These are phyloP conservation scores for Podospora bellae-mahoneyi DNA, from an alignment of 495 filamentous ascomycete genomes.

Conservation along the genomic window DNA sequence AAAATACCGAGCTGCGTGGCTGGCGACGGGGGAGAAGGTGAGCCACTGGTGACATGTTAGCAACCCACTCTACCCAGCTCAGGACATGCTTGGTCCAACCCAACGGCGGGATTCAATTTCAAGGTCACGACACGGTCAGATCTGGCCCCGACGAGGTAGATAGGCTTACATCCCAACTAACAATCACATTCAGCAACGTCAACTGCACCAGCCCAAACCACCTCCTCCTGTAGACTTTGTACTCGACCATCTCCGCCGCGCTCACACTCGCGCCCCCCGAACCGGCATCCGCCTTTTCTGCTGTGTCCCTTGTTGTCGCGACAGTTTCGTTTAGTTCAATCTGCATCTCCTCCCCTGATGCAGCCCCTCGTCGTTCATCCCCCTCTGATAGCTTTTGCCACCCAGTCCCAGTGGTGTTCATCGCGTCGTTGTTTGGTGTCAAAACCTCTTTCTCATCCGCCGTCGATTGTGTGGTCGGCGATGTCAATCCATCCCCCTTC, in stretches of 20 bases:
- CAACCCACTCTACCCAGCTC: background rate
- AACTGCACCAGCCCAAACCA: slow-evolving; percentile 86
- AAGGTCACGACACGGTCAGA: background rate
- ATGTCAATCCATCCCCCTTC: background rate
- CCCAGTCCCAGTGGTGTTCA: background rate
- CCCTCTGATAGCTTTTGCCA: background rate
- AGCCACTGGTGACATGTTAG: slow-evolving; percentile 65
- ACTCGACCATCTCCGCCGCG: slow-evolving; percentile 32
- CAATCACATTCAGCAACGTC: slow-evolving; percentile 84
- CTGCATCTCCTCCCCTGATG: slow-evolving; percentile 9
- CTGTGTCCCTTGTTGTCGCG: background rate
- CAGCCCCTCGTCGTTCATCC: background rate
- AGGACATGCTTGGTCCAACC: no score
- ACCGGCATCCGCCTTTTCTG: background rate
- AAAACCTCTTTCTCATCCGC: background rate
- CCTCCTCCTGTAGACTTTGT: slow-evolving; percentile 80
- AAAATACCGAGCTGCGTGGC: slow-evolving; percentile 73
- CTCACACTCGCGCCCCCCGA: slow-evolving; percentile 16
- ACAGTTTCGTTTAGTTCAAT: slow-evolving; percentile 23
- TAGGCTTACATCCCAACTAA: slow-evolving; percentile 86
- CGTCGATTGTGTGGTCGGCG: background rate
- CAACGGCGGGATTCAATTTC: background rate
- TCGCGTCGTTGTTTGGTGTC: background rate
- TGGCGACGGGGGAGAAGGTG: slow-evolving; percentile 82
- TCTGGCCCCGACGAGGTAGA: background rate